These are phyloP conservation scores for Akanthomyces uredinophilus DNA, from an alignment of 2,329 filamentous ascomycete genomes.

Conservation along the genomic window DNA sequence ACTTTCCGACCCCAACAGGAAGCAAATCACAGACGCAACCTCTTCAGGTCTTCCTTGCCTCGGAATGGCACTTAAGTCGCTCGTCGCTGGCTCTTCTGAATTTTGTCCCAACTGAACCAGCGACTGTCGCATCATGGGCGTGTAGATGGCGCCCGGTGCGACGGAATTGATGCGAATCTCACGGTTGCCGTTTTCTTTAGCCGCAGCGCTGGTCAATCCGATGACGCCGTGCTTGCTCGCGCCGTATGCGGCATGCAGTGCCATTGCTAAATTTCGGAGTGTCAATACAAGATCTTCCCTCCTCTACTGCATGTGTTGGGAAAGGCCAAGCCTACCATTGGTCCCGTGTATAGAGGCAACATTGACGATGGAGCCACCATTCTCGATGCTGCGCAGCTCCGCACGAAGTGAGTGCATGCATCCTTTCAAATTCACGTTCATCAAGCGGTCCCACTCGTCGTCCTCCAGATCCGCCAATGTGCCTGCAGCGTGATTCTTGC, in stretches of 20 bases:
- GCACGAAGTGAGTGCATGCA: conserved; percentile 47
- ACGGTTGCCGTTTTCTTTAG: conserved; percentile 36
- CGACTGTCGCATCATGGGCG: conserved; percentile 42
- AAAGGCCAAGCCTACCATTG: conserved; percentile 31
- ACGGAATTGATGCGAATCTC: conserved; percentile 43
- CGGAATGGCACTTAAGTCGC: conserved; percentile 37
- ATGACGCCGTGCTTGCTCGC: conserved; percentile 36
- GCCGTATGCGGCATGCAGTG: conserved; percentile 32
- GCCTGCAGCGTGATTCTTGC: conserved; percentile 36
- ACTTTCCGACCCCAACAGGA: conserved; percentile 32
- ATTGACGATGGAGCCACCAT: conserved; percentile 55
- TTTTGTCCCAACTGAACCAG: conserved; percentile 32
- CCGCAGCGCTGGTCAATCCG: conserved; percentile 32
- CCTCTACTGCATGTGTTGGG: too few species aligned
- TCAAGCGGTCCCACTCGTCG: conserved; percentile 44
- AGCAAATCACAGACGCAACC: conserved; percentile 30
- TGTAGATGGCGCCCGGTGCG: conserved; percentile 45
- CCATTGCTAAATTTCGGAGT: conserved; percentile 23
- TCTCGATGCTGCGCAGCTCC: conserved; percentile 33
- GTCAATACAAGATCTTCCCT: too few species aligned
- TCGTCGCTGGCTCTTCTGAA: conserved; percentile 32
- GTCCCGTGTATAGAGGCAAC: conserved; percentile 42
- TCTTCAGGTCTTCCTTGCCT: conserved; percentile 39
- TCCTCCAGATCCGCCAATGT: conserved; percentile 40
- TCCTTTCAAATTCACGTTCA: conserved; percentile 46